Conservation (phyloP, 2,329 filamentous ascomycete species). For the Tolypocladium tundrense region DNA sequence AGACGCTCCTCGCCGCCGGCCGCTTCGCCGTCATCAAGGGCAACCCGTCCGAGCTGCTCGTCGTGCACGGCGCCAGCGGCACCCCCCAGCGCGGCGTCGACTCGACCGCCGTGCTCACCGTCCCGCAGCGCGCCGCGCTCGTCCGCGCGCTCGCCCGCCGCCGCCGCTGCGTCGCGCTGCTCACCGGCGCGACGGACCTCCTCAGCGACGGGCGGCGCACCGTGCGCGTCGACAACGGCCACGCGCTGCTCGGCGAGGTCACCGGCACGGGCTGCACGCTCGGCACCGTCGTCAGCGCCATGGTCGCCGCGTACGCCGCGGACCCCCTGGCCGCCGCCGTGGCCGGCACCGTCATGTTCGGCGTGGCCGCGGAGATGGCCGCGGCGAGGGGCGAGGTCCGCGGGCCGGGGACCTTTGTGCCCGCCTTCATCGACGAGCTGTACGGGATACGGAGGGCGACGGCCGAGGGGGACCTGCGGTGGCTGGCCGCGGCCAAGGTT, state of each 20-base stretch:
- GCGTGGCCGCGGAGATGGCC: constrained; percentile 59
- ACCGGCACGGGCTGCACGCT: constrained; percentile 80
- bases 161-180: constrained; percentile 65
- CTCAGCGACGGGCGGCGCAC: constrained; percentile 64
- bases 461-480: constrained; percentile 33
- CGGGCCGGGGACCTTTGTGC: constrained; percentile 80
- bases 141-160: constrained; percentile 56
- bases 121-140: constrained; percentile 43
- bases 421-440: constrained; percentile 70
- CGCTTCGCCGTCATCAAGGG: constrained; percentile 88
- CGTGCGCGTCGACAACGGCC: constrained; percentile 64
- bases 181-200: constrained; percentile 73
- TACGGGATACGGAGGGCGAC: constrained; percentile 39
- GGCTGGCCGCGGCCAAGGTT: constrained; percentile 43
- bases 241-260: constrained; percentile 57
- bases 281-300: constrained; percentile 70
- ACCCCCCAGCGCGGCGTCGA: constrained; percentile 71
- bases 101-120: constrained; percentile 50
- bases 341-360: constrained; percentile 66
- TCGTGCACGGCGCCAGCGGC: constrained; percentile 48
- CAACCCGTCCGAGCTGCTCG: constrained; percentile 79
- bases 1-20: constrained; percentile 58
- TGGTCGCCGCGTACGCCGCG: constrained; percentile 50
- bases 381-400: constrained; percentile 55
- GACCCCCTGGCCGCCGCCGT: constrained; percentile 65